These are phyloP conservation scores for Trametes hirsuta DNA, from an alignment of 1,284 basidiomycete genomes.

Conservation along the genomic window DNA sequence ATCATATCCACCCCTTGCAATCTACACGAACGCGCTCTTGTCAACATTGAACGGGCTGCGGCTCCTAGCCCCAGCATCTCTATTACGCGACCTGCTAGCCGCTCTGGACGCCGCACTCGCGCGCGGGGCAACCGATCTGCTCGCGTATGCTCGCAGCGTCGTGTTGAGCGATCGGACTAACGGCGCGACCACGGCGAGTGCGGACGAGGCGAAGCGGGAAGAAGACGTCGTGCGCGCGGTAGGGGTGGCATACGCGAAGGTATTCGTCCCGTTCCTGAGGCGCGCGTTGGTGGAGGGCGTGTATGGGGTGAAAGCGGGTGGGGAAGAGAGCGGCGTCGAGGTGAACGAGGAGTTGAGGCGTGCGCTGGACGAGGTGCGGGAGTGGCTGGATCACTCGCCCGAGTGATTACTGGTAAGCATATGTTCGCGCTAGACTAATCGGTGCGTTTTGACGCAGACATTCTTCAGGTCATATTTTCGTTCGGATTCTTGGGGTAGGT, in stretches of 20 bases:
- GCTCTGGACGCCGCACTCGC: constrained; percentile 58
- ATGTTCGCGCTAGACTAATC: no score
- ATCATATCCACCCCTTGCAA: constrained; percentile 79
- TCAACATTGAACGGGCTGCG: constrained; percentile 82
- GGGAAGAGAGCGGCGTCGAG: constrained; percentile 4
- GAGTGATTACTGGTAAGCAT: no score
- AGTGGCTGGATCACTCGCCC: constrained; percentile 27
- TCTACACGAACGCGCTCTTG: constrained; percentile 76
- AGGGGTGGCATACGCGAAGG: constrained; percentile 58
- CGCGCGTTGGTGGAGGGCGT: constrained; percentile 75
- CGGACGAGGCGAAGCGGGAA: constrained; percentile 42
- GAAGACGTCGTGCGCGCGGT: constrained; percentile 50
- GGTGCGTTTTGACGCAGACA: no score
- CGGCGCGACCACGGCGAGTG: constrained; percentile 31
- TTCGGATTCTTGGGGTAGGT: no score
- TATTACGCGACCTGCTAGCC: constrained; percentile 49
- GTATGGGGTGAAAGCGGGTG: constrained; percentile 48
- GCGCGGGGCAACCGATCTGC: constrained; percentile 41
- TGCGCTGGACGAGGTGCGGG: constrained; percentile 33
- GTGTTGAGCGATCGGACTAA: constrained; percentile 18
- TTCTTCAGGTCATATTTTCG: no score
- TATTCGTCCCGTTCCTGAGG: constrained; percentile 71
- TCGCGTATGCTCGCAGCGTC: constrained; percentile 27
- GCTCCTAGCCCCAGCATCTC: constrained; percentile 71
- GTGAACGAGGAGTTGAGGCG: constrained; percentile 28